A percentile compares a stretch with the other conserved stretches of the same genome.
phyloP scores from a whole-genome alignment of 495 filamentous ascomycete genomes.

The Talaromyces wortmannii region DNA sequence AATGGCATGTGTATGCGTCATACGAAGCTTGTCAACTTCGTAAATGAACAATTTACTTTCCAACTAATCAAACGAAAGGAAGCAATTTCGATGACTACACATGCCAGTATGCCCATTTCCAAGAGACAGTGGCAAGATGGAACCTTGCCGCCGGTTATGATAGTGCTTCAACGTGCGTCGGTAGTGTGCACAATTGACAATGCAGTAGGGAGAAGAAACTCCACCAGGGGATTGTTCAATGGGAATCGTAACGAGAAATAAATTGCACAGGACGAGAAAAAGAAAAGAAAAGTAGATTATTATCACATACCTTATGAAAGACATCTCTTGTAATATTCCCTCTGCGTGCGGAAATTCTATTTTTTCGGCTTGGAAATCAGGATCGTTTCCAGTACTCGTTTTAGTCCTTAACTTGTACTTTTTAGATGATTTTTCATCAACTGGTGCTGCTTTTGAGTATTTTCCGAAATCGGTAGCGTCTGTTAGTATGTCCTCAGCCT shows the following conservation, averaged over 20 bases:
- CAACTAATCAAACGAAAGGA: neutral
- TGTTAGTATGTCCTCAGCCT: constrained; percentile 22
- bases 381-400: constrained; percentile 51
- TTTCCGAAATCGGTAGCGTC: neutral
- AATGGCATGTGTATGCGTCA: too few relatives aligned
- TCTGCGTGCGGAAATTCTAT: constrained; percentile 54
- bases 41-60: too few relatives aligned
- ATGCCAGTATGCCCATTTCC: neutral
- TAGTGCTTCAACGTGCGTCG: neutral
- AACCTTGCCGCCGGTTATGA: neutral
- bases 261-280: neutral
- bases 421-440: neutral
- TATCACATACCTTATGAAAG: constrained; percentile 60
- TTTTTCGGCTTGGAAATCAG: constrained; percentile 62
- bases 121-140: neutral
- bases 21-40: too few relatives aligned
- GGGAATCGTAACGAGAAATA: too few relatives aligned
- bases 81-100: neutral
- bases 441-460: neutral
- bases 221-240: neutral
- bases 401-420: constrained; percentile 62
- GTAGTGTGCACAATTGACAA: neutral
- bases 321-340: constrained; percentile 68
- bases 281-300: constrained; percentile 15
- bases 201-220: neutral